Evolutionary conservation across 2,329 filamentous ascomycete species (phyloP).

Genomic region (Xylariomycetidae sp.): DNA sequence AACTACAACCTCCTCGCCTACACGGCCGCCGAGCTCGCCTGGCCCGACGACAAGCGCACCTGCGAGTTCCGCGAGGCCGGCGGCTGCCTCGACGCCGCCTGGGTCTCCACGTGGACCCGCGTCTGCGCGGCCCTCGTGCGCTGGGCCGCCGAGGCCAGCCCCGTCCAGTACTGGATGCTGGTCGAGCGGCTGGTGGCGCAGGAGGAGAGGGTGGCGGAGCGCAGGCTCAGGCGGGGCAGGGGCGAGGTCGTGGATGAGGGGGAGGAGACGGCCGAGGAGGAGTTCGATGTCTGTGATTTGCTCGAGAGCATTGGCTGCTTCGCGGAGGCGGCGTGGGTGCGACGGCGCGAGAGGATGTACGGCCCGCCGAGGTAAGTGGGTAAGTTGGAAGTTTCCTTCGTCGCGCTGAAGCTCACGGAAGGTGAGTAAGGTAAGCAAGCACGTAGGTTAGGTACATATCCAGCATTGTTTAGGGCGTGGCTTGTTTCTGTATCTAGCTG

Average conservation of each 20-base stretch:
- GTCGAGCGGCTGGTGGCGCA: conserved; percentile 22
- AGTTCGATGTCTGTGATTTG: conserved; percentile 31
- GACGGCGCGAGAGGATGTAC: conserved; percentile 8
- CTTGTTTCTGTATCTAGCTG: no score
- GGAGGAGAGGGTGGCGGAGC: conserved; percentile 17
- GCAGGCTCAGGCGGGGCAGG: conserved; percentile 14
- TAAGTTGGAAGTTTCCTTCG: conserved; percentile 1
- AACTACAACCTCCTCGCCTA: conserved; percentile 23
- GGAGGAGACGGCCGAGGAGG: conserved; percentile 4
- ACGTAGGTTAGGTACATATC: no score
- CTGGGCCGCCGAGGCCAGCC: conserved; percentile 10
- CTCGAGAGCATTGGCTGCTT: conserved; percentile 28
- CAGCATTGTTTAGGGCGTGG: no score
- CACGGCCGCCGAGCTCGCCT: not conserved
- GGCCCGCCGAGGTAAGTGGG: conserved; percentile 13
- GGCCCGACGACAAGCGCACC: not conserved
- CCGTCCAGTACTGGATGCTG: conserved; percentile 15
- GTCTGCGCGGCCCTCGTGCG: conserved; percentile 27
- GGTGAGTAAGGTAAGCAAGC: no score
- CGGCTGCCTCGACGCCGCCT: conserved; percentile 28
- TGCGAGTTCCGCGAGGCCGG: conserved; percentile 33
- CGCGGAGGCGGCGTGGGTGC: conserved; percentile 24
- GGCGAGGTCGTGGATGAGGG: no score
- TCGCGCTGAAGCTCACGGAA: no score
- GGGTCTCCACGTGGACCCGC: conserved; percentile 27